A percentile compares a stretch with the other conserved stretches of the same genome.
phyloP scores from a whole-genome alignment of 108 stramenopile genomes.

The Fistulifera solaris region DNA sequence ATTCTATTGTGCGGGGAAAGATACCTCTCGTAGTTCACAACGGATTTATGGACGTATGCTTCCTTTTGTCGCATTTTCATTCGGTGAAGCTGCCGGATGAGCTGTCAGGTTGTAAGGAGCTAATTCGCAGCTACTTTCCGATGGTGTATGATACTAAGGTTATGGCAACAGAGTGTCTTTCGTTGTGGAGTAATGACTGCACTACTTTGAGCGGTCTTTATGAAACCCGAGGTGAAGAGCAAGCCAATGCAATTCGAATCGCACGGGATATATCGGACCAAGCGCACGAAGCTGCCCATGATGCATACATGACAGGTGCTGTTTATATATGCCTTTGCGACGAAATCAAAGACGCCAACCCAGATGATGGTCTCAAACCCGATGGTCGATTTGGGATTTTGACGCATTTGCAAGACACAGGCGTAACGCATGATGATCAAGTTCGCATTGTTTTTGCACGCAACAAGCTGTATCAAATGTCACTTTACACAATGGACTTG shows the following conservation, averaged over 20 bases:
- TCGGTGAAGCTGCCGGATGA: constrained; percentile 33
- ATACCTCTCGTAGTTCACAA: constrained; percentile 79
- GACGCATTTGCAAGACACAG: constrained; percentile 11
- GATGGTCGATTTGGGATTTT: background rate
- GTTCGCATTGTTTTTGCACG: constrained; percentile 32
- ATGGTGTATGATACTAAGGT: constrained; percentile 69
- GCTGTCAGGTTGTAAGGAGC: constrained; percentile 46
- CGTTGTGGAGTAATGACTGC: constrained; percentile 20
- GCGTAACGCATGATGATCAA: constrained; percentile 15
- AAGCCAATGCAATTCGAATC: constrained; percentile 1
- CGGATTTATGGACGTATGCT: constrained; percentile 75
- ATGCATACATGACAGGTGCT: constrained; percentile 70
- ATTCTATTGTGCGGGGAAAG: constrained; percentile 11
- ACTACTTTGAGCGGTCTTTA: constrained; percentile 35
- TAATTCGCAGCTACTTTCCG: constrained; percentile 61
- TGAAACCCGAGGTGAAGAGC: constrained; percentile 14
- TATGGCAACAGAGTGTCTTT: constrained; percentile 40
- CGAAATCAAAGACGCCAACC: background rate
- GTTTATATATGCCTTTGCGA: constrained; percentile 7
- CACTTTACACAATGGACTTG: constrained; percentile 70
- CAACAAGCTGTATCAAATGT: constrained; percentile 53
- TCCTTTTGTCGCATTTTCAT: constrained; percentile 75
- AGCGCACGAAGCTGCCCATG: constrained; percentile 64
- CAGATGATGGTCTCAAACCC: constrained; percentile 9
- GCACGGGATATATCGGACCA: constrained; percentile 15